Percentiles rank a stretch among this genome's conserved stretches.
These are phyloP conservation scores for Cutaneotrichosporon mucoides DNA, from an alignment of 1,284 basidiomycete genomes.

Conservation along the genomic window DNA sequence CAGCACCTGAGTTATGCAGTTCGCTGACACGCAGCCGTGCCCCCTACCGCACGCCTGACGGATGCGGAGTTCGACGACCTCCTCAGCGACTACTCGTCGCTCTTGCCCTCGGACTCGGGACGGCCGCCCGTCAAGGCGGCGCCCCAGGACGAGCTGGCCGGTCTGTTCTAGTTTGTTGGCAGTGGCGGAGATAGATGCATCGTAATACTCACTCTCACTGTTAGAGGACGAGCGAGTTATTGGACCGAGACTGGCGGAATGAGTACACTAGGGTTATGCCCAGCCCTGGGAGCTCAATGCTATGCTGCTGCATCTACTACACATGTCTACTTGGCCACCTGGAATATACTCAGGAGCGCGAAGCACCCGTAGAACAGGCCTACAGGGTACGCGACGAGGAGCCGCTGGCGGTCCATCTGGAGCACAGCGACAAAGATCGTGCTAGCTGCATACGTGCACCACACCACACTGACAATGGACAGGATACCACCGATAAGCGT, in stretches of 20 bases:
- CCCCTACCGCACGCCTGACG: conserved; percentile 1
- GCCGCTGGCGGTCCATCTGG: conserved; percentile 85
- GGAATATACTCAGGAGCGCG: conserved; percentile 66
- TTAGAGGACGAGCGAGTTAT: background rate
- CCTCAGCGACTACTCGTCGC: conserved; percentile 41
- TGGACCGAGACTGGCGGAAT: background rate
- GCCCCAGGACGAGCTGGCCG: conserved; percentile 43
- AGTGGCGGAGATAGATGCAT: conserved; percentile 2
- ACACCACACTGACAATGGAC: conserved; percentile 73
- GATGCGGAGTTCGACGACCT: conserved; percentile 46
- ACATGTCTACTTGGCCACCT: conserved; percentile 4
- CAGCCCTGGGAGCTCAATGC: background rate
- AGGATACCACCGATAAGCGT: conserved; percentile 77
- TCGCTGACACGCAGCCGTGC: conserved; percentile 11
- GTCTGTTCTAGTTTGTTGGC: conserved; percentile 28
- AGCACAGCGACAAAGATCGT: conserved; percentile 90
- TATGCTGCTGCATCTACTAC: background rate
- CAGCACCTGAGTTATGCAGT: background rate
- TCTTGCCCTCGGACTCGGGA: conserved; percentile 26
- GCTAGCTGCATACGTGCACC: conserved; percentile 93
- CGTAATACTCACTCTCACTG: background rate
- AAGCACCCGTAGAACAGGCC: conserved; percentile 89
- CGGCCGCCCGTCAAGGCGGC: conserved; percentile 12
- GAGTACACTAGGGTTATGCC: too few relatives aligned
- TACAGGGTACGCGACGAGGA: conserved; percentile 90